Evolutionary conservation across 2,329 filamentous ascomycete species (phyloP), one percentile per base, ranked within the genome.

Genomic region (Penicillium sclerotigenum): DNA sequence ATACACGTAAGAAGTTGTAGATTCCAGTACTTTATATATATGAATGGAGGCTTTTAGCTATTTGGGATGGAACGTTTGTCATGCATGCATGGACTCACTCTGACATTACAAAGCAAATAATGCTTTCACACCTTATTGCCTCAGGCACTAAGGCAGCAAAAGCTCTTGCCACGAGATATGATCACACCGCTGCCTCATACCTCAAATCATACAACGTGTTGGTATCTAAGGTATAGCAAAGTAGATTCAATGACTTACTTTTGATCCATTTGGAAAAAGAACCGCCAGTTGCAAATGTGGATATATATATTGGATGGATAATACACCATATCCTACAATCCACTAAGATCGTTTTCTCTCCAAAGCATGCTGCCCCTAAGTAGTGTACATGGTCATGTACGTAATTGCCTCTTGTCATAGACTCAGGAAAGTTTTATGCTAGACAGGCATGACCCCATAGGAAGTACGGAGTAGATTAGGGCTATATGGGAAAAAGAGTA

Each of bases 391-490:
- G n/a, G 4, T 6, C n/a, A 8, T n/a, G 8, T 34, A 9, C 33
- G 22, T 36, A 48, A 36, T 37, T 28, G 13, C 10, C 20, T 13
- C 20, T 36, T 16, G 31, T 26, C 45, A 47, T 36, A 22, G 31
- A 47, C 10, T 13, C 4, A 14, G 38, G 26, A 42, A 16, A 42
- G 22, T 42, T 42, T 42, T 16, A 36, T 22, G 22, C 20, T 36
- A 18, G 45, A 26, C 31, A 18, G 5, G 6, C 18, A 33, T 33
- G 16, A 26, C 38, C 33, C 37, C 42, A 28, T 45, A 37, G 37
- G 49, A 50, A 36, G 57, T 45, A 37, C 34, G 49, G 48, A 36
- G 57, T 40, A 53, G 52, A 59, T 54, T 31, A 51, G 53, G 50
- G 48, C 26, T 42, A n/a, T 8, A 26, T 36, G 14, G 61, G 48